These are phyloP conservation scores for Acmispon strigosus DNA, from an alignment of 306 rosid genomes.

Conservation along the genomic window DNA sequence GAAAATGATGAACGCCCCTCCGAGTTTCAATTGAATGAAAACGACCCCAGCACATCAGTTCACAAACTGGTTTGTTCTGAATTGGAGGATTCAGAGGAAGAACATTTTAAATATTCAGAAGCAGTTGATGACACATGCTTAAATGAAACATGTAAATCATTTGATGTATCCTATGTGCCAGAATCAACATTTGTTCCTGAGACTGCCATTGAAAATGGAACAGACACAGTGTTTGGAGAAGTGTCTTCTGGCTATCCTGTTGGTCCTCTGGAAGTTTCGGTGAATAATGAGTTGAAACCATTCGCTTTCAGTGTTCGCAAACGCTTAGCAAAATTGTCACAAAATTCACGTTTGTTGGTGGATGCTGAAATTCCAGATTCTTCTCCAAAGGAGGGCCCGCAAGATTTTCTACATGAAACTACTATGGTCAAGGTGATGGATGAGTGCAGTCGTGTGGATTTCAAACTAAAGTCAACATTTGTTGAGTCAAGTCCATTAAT, in stretches of 20 bases:
- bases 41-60: constrained; percentile 20
- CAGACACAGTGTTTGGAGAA: constrained; percentile 36
- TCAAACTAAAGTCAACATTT: constrained; percentile 26
- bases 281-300: constrained; percentile 32
- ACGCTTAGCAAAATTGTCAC: constrained; percentile 16
- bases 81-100: constrained; percentile 39
- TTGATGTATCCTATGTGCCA: constrained; percentile 68
- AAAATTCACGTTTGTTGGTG: constrained; percentile 26
- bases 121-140: constrained; percentile 32
- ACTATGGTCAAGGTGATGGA: constrained; percentile 58
- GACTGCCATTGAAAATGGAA: constrained; percentile 48
- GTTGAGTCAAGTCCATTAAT: constrained; percentile 27
- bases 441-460: constrained; percentile 84
- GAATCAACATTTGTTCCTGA: constrained; percentile 84
- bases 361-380: constrained; percentile 31
- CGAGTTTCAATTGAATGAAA: constrained; percentile 28
- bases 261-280: constrained; percentile 36
- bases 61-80: constrained; percentile 36
- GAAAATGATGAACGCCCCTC: constrained; percentile 22
- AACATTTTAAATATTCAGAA: constrained; percentile 29
- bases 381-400: constrained; percentile 35
- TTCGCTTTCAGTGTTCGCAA: constrained; percentile 5
- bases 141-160: constrained; percentile 41
- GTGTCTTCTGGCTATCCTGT: constrained; percentile 39
- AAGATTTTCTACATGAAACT: constrained; percentile 37